Percentiles rank a stretch among this genome's conserved stretches.
Conservation (phyloP, 2,329 filamentous ascomycete species). For the Akanthomyces dipterigenus region DNA sequence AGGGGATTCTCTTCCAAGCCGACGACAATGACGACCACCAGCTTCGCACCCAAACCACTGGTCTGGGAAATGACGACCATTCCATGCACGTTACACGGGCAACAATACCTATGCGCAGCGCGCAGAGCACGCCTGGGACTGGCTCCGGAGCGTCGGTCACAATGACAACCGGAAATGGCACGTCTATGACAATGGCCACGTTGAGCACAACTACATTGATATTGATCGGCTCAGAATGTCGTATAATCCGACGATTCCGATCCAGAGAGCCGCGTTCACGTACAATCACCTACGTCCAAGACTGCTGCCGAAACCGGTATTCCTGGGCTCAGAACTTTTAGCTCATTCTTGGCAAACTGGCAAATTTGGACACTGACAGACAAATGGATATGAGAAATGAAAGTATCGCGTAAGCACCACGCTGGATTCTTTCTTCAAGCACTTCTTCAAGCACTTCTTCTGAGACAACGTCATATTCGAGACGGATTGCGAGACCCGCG, state of each 20-base stretch:
- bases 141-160: conserved; percentile 42
- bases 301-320: not conserved
- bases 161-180: conserved; percentile 49
- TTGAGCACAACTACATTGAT: conserved; percentile 43
- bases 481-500: conserved; percentile 42
- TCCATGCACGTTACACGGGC: conserved; percentile 54
- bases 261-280: conserved; percentile 51
- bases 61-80: conserved; percentile 54
- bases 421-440: conserved; percentile 33
- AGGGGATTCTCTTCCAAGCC: conserved; percentile 40
- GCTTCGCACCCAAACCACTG: conserved; percentile 38
- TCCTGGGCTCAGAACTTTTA: not conserved
- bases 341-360: not conserved
- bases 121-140: conserved; percentile 51
- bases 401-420: conserved; percentile 38
- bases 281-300: conserved; percentile 40
- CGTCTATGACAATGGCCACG: conserved; percentile 51
- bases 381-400: conserved; percentile 38
- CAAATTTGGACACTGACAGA: conserved; percentile 10
- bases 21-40: conserved; percentile 43
- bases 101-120: conserved; percentile 50
- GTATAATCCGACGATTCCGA: conserved; percentile 46
- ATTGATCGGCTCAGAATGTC: conserved; percentile 49
- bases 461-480: conserved; percentile 53
- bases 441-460: conserved; percentile 42